Evolutionary conservation across 2,329 filamentous ascomycete species (phyloP).

Genomic region (Teratosphaeria viscida): DNA sequence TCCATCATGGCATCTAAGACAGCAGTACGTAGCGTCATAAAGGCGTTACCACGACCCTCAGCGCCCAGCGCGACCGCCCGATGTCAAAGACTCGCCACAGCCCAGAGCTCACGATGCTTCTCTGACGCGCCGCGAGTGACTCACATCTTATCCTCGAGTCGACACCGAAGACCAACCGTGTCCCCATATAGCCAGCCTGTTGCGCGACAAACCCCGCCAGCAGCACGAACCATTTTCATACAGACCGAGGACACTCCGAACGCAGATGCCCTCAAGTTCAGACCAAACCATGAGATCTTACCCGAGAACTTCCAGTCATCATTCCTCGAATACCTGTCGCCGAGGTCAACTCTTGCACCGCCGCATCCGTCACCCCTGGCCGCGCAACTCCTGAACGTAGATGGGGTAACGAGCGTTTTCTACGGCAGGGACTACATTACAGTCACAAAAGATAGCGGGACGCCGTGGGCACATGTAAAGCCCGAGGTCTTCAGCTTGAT

Average conservation of each 20-base stretch:
- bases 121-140: conserved; percentile 12
- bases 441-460: conserved; percentile 78
- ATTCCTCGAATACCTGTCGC: conserved; percentile 85
- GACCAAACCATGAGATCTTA: conserved; percentile 78
- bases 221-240: conserved; percentile 63
- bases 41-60: conserved; percentile 9
- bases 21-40: conserved; percentile 9
- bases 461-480: conserved; percentile 88
- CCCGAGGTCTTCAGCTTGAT: conserved; percentile 93
- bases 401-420: conserved; percentile 90
- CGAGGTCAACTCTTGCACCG: conserved; percentile 76
- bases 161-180: conserved; percentile 15
- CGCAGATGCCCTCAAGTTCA: conserved; percentile 86
- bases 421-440: conserved; percentile 96
- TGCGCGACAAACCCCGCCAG: conserved; percentile 21
- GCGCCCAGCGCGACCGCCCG: conserved; percentile 2
- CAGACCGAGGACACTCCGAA: conserved; percentile 95
- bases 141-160: conserved; percentile 13
- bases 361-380: conserved; percentile 88
- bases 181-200: conserved; percentile 10
- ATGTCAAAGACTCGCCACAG: conserved; percentile 11
- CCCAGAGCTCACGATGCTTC: conserved; percentile 4
- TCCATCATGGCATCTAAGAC: conserved; percentile 11
- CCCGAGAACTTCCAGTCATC: conserved; percentile 61
- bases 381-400: conserved; percentile 80